Base-by-base conservation (phyloP, 768 basidiomycete genomes). In the Calocybe cyanea region DNA sequence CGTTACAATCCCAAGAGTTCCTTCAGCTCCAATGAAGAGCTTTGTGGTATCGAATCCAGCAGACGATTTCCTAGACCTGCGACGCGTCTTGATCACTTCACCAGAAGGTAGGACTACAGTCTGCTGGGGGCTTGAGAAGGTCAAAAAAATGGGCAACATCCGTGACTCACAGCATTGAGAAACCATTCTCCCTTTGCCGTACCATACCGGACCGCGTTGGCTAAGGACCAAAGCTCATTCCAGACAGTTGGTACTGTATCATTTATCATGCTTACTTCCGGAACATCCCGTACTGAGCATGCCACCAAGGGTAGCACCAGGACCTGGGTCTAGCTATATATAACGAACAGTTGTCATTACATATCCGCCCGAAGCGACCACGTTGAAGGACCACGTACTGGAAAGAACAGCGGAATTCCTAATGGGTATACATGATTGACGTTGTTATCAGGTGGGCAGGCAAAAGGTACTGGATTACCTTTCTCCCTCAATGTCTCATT, bases 161-260 rank as follows among this genome's bases (percentile, higher is more conserved):
- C 2, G 17, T 19, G 14, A 66, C 77, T 40, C 57, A 89, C 89
- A 18, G 78, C 78, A 54, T 92, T 93, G 33, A 94, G 68, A 57
- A 94, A 90, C 92, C 91, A 93, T 66, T 93, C 91, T 0, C 73
- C 87, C 59, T 85, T 90, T 0, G 90, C 91, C 6, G 91, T 94
- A 8, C 90, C 92, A 58, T 92, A 94, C 18, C 89, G 69, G 1
- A 89, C 88, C 1, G 87, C 86, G 53, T 88, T 89, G 0, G 87
- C 87, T 79, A 43, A 19, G 19, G 34, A 14, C 7, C 7, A 35
- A 35, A 25, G 47, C 2, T 17, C 14, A 34, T 19, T 15, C 39
- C 7, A 10, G 18, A 3, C 40, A 17, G 36, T 10, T 38, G 45
- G 13, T 28, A 11, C 25, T 28, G n/a, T 28, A 5, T 28, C 11